Evolutionary conservation across 306 rosid species (phyloP), one percentile per base, ranked within the genome.

Genomic region (Hippophae rhamnoides): DNA sequence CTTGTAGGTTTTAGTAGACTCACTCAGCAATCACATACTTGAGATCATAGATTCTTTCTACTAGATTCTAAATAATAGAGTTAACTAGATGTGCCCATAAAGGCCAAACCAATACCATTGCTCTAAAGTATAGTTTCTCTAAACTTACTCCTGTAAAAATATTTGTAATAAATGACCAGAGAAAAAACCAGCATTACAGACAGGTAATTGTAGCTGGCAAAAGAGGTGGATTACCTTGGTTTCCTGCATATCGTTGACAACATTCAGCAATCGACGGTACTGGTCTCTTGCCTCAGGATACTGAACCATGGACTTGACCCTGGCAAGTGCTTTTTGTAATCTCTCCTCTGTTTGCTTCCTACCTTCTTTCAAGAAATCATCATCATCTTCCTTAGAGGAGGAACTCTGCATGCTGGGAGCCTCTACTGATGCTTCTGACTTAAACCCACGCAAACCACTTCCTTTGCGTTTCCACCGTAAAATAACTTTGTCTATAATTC

Each of bases 261-360:
- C 89, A 64, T 81, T 89, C 74, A 86, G 66, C 56, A 89, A 77
- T 68, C 95, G 79, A 69, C 73, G 76, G 64, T 89, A 89, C 65
- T 89, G 97, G 72, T 79, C 86, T 72, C 97, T 83, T 41, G 95
- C 97, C 66, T 89, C 97, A 6, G 92, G 97, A 76, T 89, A 82
- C 65, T 72, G 95, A 71, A 70, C 86, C 97, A 89, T 89, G 57
- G 97, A 89, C 84, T 86, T 86, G 67, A 89, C 97, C 66, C 97
- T 79, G 27, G 86, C 82, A 49, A 89, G 87, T 10, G 97, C 97
- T 74, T 82, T 86, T 70, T 89, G 82, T 78, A 82, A 55, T 79
- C 97, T 78, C 59, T 81, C 72, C 76, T 86, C 97, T 5, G 86
- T 81, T 73, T 89, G 95, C 75, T 82, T 89, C 68, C 89, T 79